Base-by-base conservation (phyloP, 805 yeast species). In the Wickerhamiella sorbophila region DNA sequence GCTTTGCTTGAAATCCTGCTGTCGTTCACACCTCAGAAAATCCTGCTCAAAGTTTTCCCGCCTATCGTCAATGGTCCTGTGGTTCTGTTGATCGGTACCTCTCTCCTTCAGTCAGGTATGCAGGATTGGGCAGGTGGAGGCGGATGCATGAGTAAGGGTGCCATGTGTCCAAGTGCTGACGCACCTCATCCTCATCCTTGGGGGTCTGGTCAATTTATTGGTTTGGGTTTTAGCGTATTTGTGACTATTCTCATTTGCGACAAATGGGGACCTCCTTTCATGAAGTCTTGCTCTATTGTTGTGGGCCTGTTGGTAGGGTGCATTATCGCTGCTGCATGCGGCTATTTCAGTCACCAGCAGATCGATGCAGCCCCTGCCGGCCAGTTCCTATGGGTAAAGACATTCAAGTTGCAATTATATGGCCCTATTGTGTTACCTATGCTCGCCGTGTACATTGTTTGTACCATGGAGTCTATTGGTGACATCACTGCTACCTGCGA, bases 21-120 rank as follows among this genome's bases (percentile, higher is more conserved):
- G 40, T 79, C 94, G 0, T 86, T 87, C 58, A 59, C 79, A 51
- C 95, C 96, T 9, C 75, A 94, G 4, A 69, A 66, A 31, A 49
- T 70, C 12, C 67, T 86, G 49, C 85, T 81, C 59, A 75, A 68
- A 46, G 54, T 82, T 29, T 86, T 86, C 66, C 95, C 95, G 16
- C 87, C 94, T 31, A 64, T 84, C 41, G 95, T 87, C 47, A 86
- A 94, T 22, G 95, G 95, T 44, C 94, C 95, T 8, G 95, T 86
- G 36, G 95, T 86, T 24, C 61, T 86, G 42, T 68, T 86, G 27
- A 85, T 86, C 55, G 96, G 95, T 51, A 68, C 77, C 36, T 64
- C 69, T 21, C 69, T 86, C 52, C 69, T 85, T 45, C 66, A 67
- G 50, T 60, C 84, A 27, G 95, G 94, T 20, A 78, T 86, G 60